Evolutionary conservation across 2,329 filamentous ascomycete species (phyloP).

Genomic region (Pseudogymnoascus sp.): DNA sequence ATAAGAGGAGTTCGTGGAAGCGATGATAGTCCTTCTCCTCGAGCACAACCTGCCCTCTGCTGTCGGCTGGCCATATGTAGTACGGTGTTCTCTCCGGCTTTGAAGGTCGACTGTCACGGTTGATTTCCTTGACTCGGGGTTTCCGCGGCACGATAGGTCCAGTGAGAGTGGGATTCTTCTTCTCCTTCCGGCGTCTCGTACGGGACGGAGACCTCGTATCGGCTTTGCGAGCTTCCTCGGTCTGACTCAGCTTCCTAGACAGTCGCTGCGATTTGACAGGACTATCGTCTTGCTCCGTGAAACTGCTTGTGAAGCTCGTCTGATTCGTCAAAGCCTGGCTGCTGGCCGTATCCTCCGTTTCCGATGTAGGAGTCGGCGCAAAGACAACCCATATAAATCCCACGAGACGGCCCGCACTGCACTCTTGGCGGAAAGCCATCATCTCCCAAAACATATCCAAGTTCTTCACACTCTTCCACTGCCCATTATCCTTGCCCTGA

Average conservation of each 20-base stretch:
- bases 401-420: slow-evolving; percentile 82
- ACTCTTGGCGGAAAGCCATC: slow-evolving; percentile 95
- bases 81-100: slow-evolving; percentile 49
- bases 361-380: slow-evolving; percentile 42
- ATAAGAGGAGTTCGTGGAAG: slow-evolving; percentile 60
- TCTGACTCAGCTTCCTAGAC: not conserved
- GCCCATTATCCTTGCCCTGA: slow-evolving; percentile 48
- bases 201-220: not conserved
- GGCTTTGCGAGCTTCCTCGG: not conserved
- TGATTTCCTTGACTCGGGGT: slow-evolving; percentile 56
- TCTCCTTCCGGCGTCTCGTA: slow-evolving; percentile 25
- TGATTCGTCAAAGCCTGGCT: not conserved
- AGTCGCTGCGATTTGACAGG: not conserved
- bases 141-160: slow-evolving; percentile 57
- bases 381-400: slow-evolving; percentile 94
- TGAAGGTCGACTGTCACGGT: slow-evolving; percentile 42
- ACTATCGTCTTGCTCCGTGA: not conserved
- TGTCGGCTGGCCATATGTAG: slow-evolving; percentile 56
- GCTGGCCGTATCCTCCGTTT: not conserved
- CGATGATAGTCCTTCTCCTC: slow-evolving; percentile 59
- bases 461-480: slow-evolving; percentile 76
- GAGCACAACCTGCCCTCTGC: slow-evolving; percentile 56
- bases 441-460: slow-evolving; percentile 97
- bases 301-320: not conserved
- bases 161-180: slow-evolving; percentile 42